A percentile compares a stretch with the other conserved stretches of the same genome.
Conservation (phyloP, 2,329 filamentous ascomycete genomes). For the Polytolypa hystricis region DNA sequence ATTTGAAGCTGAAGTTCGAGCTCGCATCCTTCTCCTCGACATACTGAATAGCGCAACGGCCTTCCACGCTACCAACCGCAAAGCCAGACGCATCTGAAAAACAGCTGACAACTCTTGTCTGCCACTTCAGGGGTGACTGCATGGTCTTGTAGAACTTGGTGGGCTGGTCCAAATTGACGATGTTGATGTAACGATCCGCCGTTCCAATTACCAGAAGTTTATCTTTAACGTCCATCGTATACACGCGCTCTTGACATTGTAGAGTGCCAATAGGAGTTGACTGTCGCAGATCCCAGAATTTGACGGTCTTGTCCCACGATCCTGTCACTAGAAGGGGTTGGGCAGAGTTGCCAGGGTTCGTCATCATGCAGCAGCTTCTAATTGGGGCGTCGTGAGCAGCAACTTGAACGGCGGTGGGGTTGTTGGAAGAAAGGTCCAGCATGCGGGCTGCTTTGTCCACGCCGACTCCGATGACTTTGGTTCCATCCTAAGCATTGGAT, state of each 20-base stretch:
- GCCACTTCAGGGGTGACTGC: slow-evolving; percentile 95
- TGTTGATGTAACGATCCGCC: slow-evolving; percentile 91
- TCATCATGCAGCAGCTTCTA: slow-evolving; percentile 65
- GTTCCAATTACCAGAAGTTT: slow-evolving; percentile 85
- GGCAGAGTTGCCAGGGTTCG: slow-evolving; percentile 39
- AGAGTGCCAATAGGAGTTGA: slow-evolving; percentile 35
- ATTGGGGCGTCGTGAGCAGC: slow-evolving; percentile 79
- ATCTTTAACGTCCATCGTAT: slow-evolving; percentile 83
- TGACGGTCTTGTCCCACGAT: slow-evolving; percentile 48
- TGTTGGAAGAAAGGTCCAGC: slow-evolving; percentile 57
- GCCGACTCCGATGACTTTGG: slow-evolving; percentile 74
- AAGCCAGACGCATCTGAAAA: slow-evolving; percentile 88
- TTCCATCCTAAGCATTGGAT: slow-evolving; percentile 58
- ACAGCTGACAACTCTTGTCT: slow-evolving; percentile 89
- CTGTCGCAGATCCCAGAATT: slow-evolving; percentile 47
- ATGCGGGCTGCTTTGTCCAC: slow-evolving; percentile 86
- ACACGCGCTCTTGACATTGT: slow-evolving; percentile 47
- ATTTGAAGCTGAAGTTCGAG: slow-evolving; percentile 98
- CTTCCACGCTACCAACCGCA: slow-evolving; percentile 92
- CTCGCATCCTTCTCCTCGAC: slow-evolving; percentile 88
- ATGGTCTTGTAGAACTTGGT: slow-evolving; percentile 91
- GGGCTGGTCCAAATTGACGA: slow-evolving; percentile 81
- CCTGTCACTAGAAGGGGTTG: slow-evolving; percentile 81
- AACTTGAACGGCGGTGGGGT: slow-evolving; percentile 54
- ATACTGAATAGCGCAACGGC: slow-evolving; percentile 94